Evolutionary conservation across 345 rosid genomes (phyloP).

Genomic region (Syzygium oleosum): DNA sequence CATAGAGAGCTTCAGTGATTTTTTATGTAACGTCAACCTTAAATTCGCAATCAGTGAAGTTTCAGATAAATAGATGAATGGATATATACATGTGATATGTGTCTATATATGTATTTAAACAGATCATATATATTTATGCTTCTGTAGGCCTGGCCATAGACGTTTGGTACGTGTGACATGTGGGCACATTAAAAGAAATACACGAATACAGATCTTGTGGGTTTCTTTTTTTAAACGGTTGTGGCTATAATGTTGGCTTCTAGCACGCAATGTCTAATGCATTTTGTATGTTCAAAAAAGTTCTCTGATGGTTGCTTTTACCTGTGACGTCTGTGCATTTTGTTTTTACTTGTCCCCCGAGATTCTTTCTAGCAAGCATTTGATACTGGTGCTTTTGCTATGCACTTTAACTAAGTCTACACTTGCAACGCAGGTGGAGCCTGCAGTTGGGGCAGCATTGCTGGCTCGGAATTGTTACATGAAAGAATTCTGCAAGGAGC

Average conservation of each 20-base stretch:
- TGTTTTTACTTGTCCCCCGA: neutral
- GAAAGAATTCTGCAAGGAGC: conserved; percentile 15
- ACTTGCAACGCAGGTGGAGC: conserved; percentile 42
- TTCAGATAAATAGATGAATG: neutral
- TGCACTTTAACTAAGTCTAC: neutral
- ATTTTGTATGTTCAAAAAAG: neutral
- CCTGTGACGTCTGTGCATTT: neutral
- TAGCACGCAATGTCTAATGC: neutral
- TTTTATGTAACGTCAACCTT: neutral
- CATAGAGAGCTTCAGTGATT: neutral
- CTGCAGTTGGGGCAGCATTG: conserved; percentile 70
- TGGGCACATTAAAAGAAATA: neutral
- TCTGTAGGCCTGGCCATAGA: neutral
- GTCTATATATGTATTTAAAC: neutral
- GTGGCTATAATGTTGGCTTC: neutral
- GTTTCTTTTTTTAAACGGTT: neutral
- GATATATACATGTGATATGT: neutral
- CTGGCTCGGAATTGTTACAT: conserved; percentile 37
- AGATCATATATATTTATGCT: neutral
- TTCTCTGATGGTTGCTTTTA: neutral
- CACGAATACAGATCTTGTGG: neutral
- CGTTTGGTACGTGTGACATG: neutral
- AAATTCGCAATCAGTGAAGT: neutral
- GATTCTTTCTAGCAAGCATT: neutral
- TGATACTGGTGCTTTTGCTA: neutral